A percentile compares a stretch with the other conserved stretches of the same genome.
Evolutionary conservation across 371 early-diverging fungal species (phyloP).

Genomic region (Homolaphlyctis polyrhiza): DNA sequence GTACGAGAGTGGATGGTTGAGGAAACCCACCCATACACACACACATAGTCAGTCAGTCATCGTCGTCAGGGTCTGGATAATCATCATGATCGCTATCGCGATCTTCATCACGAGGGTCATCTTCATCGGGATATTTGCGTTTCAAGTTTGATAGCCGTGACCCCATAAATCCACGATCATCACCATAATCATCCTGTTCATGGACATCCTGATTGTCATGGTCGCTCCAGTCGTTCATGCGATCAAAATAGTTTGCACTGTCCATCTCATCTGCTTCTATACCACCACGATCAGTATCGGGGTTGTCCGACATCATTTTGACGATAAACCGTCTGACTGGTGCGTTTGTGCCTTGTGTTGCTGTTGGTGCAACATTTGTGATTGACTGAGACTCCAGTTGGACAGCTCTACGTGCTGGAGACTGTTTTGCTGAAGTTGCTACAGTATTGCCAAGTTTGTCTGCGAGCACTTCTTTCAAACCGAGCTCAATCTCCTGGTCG

Average conservation of each 20-base stretch:
- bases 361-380: background rate
- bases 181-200: background rate
- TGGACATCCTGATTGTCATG: background rate
- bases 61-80: background rate
- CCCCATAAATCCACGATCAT: background rate
- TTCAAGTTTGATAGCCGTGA: no score
- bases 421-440: background rate
- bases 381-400: background rate
- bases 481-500: conserved; percentile 1
- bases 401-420: no score
- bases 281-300: no score
- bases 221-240: background rate
- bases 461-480: background rate
- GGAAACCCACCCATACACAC: no score
- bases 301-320: no score
- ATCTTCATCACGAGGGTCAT: conserved; percentile 3
- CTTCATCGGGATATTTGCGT: conserved; percentile 5
- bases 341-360: background rate
- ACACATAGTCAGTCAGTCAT: background rate
- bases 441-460: background rate
- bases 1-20: no score
- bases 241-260: background rate
- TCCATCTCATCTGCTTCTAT: background rate
- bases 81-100: conserved; percentile 2
- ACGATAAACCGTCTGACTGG: no score